Evolutionary conservation across 176 grass and related monocot species (phyloP).

Genomic region (Secale cereale): DNA sequence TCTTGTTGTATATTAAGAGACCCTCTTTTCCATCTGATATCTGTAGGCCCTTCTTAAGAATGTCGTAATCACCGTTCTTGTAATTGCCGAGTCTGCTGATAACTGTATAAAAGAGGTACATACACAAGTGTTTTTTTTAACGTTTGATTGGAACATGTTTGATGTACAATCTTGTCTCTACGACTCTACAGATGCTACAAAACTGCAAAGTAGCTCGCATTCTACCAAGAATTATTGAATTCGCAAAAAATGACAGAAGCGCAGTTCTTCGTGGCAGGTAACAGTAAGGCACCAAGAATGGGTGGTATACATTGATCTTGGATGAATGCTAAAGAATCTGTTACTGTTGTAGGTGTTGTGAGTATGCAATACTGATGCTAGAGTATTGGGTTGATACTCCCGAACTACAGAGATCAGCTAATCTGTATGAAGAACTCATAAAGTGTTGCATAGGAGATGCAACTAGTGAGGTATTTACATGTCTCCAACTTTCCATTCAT

Average conservation of each 20-base stretch:
- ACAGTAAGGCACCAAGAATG: background rate
- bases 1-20: constrained; percentile 9
- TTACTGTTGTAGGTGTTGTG: constrained; percentile 63
- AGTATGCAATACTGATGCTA: constrained; percentile 84
- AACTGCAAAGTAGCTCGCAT: constrained; percentile 95
- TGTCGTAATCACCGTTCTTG: constrained; percentile 82
- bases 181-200: constrained; percentile 60
- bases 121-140: constrained; percentile 2
- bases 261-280: constrained; percentile 71
- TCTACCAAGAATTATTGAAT: constrained; percentile 73
- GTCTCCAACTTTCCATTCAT: background rate
- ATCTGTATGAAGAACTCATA: constrained; percentile 85
- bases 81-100: constrained; percentile 86
- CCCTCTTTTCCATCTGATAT: background rate
- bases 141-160: constrained; percentile 20
- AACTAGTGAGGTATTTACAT: constrained; percentile 70
- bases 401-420: constrained; percentile 78
- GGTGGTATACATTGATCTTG: background rate
- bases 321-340: background rate
- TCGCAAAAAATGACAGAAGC: constrained; percentile 79
- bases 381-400: constrained; percentile 88
- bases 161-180: background rate
- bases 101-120: constrained; percentile 93
- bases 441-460: constrained; percentile 86
- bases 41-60: constrained; percentile 79